phyloP scores from a whole-genome alignment of 2,329 filamentous ascomycete species.

The Colletotrichum sp. region DNA sequence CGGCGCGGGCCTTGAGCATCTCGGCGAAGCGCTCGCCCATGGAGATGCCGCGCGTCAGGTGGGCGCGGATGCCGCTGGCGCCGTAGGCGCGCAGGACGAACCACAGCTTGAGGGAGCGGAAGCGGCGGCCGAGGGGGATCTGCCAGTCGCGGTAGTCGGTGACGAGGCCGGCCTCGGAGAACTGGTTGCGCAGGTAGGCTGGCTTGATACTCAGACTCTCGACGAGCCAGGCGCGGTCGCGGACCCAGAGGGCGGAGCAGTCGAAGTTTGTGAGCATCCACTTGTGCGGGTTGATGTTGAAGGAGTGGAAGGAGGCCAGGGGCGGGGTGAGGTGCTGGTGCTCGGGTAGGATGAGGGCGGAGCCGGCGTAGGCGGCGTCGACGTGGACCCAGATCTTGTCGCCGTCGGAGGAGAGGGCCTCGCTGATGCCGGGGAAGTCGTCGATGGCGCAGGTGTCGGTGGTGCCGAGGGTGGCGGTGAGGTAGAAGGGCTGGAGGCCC shows the following conservation, averaged over 20 bases:
- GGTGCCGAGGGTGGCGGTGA: constrained; percentile 84
- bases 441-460: constrained; percentile 90
- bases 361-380: constrained; percentile 91
- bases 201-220: constrained; percentile 80
- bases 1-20: constrained; percentile 61
- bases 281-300: constrained; percentile 97
- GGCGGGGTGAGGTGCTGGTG: constrained; percentile 71
- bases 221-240: constrained; percentile 76
- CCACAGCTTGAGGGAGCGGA: constrained; percentile 92
- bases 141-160: constrained; percentile 98
- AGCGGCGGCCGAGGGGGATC: constrained; percentile 88
- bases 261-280: constrained; percentile 97
- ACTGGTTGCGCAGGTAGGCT: constrained; percentile 81
- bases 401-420: constrained; percentile 37
- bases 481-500: constrained; percentile 83
- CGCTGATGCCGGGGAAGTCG: constrained; percentile 73
- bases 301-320: constrained; percentile 78
- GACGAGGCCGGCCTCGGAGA: constrained; percentile 81
- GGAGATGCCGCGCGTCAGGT: constrained; percentile 72
- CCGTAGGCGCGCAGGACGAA: constrained; percentile 89
- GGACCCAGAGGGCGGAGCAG: constrained; percentile 79
- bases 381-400: constrained; percentile 86
- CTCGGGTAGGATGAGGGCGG: constrained; percentile 82
- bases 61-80: constrained; percentile 73
- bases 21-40: constrained; percentile 74